Conservation (phyloP, 495 filamentous ascomycete species). For the Aspergillus coremiiformis region DNA sequence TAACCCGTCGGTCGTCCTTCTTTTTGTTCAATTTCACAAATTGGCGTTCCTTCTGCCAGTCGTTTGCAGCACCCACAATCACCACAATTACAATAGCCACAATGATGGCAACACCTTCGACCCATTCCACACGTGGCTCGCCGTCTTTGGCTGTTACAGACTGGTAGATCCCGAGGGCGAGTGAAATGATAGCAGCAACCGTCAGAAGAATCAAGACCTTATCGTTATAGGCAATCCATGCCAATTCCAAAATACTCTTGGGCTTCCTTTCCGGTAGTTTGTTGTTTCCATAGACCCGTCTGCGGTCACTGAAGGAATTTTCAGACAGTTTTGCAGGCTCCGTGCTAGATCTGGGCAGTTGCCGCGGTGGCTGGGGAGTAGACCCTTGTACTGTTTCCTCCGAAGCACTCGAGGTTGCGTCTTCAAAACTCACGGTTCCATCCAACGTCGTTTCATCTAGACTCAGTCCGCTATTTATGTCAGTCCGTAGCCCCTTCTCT, state of each 20-base stretch:
- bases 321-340: conserved; percentile 19
- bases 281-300: conserved; percentile 63
- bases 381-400: conserved; percentile 25
- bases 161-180: conserved; percentile 73
- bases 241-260: conserved; percentile 63
- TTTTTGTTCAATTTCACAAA: conserved; percentile 65
- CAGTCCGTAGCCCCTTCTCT: conserved; percentile 67
- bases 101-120: conserved; percentile 67
- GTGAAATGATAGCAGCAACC: conserved; percentile 68
- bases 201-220: conserved; percentile 76
- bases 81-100: conserved; percentile 64
- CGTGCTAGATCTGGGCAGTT: conserved; percentile 22
- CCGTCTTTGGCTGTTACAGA: conserved; percentile 40
- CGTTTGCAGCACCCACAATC: conserved; percentile 59
- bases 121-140: conserved; percentile 64
- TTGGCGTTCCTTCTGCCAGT: conserved; percentile 67
- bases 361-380: conserved; percentile 19
- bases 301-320: conserved; percentile 52
- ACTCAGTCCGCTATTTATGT: conserved; percentile 61
- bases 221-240: conserved; percentile 80
- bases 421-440: conserved; percentile 63
- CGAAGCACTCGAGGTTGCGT: conserved; percentile 37
- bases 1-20: conserved; percentile 64
- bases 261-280: conserved; percentile 62
- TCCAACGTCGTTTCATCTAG: conserved; percentile 62